These are phyloP conservation scores for Pelargonium myrrhifolium DNA, from an alignment of 441 rosid species.

Conservation along the genomic window DNA sequence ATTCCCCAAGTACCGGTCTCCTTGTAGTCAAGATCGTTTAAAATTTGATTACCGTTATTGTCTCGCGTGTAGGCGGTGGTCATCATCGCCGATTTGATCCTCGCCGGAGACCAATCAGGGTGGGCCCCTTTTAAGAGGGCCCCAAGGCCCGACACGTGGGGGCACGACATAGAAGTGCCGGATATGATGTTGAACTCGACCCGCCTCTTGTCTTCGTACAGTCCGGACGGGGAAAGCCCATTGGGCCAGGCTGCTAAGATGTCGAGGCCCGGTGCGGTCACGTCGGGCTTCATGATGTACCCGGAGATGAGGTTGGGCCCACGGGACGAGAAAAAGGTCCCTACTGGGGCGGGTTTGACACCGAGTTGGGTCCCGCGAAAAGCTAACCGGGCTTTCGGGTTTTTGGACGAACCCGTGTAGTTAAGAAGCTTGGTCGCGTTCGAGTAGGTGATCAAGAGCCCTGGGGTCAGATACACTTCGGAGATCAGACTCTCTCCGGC, in stretches of 20 bases:
- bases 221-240: neutral
- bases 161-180: slow-evolving; percentile 31
- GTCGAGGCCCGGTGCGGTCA: slow-evolving; percentile 32
- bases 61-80: slow-evolving; percentile 27
- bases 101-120: slow-evolving; percentile 24
- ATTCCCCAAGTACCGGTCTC: slow-evolving; percentile 4
- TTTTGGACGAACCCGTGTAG: slow-evolving; percentile 15
- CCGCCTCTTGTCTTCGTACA: slow-evolving; percentile 11
- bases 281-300: slow-evolving; percentile 28
- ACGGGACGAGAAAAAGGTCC: slow-evolving; percentile 28
- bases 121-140: slow-evolving; percentile 28
- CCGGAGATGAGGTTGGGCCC: slow-evolving; percentile 24
- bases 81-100: slow-evolving; percentile 27
- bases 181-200: slow-evolving; percentile 27
- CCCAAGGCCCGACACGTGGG: slow-evolving; percentile 29
- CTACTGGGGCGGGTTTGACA: slow-evolving; percentile 24
- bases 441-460: slow-evolving; percentile 10
- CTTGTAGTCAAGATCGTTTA: neutral
- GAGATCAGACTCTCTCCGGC: slow-evolving; percentile 4
- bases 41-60: slow-evolving; percentile 9
- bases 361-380: slow-evolving; percentile 13
- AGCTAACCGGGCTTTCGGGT: slow-evolving; percentile 19
- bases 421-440: slow-evolving; percentile 10
- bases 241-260: slow-evolving; percentile 27
- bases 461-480: slow-evolving; percentile 15